Base-by-base conservation (phyloP, 1,139 yeast genomes). In the Suhomyces terraborum region DNA sequence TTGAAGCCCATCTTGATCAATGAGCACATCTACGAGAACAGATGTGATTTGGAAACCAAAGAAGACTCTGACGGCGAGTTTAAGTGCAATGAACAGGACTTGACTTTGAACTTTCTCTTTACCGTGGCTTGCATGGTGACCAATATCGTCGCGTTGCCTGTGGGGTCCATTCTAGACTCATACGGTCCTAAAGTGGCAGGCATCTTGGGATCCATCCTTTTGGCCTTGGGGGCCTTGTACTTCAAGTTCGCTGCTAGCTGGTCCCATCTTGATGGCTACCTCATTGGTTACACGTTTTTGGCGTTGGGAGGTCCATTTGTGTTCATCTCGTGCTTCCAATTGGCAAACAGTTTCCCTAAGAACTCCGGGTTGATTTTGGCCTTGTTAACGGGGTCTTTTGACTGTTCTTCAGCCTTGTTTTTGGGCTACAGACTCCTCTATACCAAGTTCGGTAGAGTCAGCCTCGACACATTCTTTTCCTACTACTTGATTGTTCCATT, bases 81-180 rank as follows among this genome's bases (percentile, higher is more conserved):
- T 1, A 51, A 61, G 1, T 91, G 97, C 63, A 69, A 74, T 12
- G 79, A 76, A 20, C 96, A 89, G 61, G 97, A 91, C 58, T 68
- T 88, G 54, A 77, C 87, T 44, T 72, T 91, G 47, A 91, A 91
- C 61, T 75, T 80, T 55, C 77, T 89, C 73, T 91, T 89, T 65
- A 85, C 96, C 0, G 69, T 83, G 26, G 94, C 95, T 25, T 93
- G 96, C 12, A 91, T 86, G 56, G 78, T 84, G 6, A 88, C 97
- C n/a, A 89, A 88, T 56, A 78, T 85, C 6, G 79, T 84, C 36
- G 94, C 96, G 0, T 70, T 91, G 42, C 75, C 87, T 0, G 95
- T 89, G 7, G 97, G 97, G 0, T 75, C 80, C 29, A 73, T 87
- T 16, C 69, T 91, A 41, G 97, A 91, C 56, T 62, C 69, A 14